Conservation (phyloP, 768 basidiomycete genomes). For the Pleurotus sapidus region DNA sequence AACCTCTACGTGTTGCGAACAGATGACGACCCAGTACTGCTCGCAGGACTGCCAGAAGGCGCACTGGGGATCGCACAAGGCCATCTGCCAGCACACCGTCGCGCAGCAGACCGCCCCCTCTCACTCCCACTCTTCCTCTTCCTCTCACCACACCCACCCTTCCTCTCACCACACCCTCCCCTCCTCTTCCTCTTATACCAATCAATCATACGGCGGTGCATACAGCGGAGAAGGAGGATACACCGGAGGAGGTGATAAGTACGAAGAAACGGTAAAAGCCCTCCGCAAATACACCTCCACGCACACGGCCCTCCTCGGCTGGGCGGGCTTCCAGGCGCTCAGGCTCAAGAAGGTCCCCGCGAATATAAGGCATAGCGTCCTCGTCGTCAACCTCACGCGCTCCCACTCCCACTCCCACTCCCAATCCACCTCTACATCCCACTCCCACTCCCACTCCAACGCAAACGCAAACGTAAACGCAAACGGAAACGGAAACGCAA, state of each 20-base stretch:
- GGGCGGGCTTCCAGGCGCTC: conserved; percentile 85
- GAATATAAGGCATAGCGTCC: conserved; percentile 74
- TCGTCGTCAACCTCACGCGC: conserved; percentile 67
- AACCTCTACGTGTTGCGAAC: too few relatives aligned
- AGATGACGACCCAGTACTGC: conserved; percentile 88
- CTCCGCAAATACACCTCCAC: conserved; percentile 81
- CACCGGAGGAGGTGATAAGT: conserved; percentile 28
- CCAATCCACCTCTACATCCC: conserved; percentile 49
- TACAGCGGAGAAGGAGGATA: too few relatives aligned
- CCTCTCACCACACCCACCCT: conserved; percentile 54
- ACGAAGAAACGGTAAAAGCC: conserved; percentile 62
- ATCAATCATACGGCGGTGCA: too few relatives aligned
- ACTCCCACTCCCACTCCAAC: too few relatives aligned
- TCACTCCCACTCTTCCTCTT: conserved; percentile 48
- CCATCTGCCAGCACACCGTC: conserved; percentile 78
- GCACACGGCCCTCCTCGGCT: conserved; percentile 65
- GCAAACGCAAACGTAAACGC: conserved; percentile 13
- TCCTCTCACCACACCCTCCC: too few relatives aligned
- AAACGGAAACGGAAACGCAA: conserved; percentile 18
- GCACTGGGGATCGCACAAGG: conserved; percentile 76
- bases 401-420: conserved; percentile 50
- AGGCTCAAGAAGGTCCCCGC: conserved; percentile 77
- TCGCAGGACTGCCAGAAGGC: conserved; percentile 77
- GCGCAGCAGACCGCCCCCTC: conserved; percentile 45
- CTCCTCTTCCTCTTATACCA: conserved; percentile 18